A percentile compares a stretch with the other conserved stretches of the same genome.
phyloP scores from a whole-genome alignment of 306 rosid genomes.

The Neltuma alba region DNA sequence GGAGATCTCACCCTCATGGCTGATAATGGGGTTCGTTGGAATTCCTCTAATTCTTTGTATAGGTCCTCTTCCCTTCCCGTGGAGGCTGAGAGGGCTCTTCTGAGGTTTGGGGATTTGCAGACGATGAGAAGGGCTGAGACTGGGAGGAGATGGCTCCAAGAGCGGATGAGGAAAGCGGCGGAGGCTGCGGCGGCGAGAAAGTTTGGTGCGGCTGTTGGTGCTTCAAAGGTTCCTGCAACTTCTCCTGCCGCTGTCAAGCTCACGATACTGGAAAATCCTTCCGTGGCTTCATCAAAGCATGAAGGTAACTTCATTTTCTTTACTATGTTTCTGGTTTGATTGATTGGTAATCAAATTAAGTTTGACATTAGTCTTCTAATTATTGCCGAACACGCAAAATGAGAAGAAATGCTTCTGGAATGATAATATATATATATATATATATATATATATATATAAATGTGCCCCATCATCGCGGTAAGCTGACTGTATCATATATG shows the following conservation, averaged over 20 bases:
- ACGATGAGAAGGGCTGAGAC: conserved; percentile 43
- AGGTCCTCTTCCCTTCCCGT: conserved; percentile 25
- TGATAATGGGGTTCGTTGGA: conserved; percentile 3
- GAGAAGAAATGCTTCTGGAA: background rate
- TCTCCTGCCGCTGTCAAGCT: background rate
- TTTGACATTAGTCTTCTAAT: background rate
- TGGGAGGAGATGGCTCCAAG: conserved; percentile 36
- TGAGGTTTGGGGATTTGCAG: conserved; percentile 48
- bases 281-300: conserved; percentile 12
- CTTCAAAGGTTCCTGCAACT: background rate
- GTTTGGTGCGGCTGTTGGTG: background rate
- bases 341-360: background rate
- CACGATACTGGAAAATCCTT: background rate
- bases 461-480: background rate
- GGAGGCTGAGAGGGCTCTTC: conserved; percentile 26
- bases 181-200: background rate
- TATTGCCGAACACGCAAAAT: background rate
- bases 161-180: conserved; percentile 24
- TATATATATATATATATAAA: no score
- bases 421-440: no score
- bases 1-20: conserved; percentile 1
- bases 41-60: conserved; percentile 2
- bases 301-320: conserved; percentile 31
- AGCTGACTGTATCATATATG: background rate
- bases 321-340: background rate